Conservation (phyloP, 345 rosid species). For the Camelina neglecta region DNA sequence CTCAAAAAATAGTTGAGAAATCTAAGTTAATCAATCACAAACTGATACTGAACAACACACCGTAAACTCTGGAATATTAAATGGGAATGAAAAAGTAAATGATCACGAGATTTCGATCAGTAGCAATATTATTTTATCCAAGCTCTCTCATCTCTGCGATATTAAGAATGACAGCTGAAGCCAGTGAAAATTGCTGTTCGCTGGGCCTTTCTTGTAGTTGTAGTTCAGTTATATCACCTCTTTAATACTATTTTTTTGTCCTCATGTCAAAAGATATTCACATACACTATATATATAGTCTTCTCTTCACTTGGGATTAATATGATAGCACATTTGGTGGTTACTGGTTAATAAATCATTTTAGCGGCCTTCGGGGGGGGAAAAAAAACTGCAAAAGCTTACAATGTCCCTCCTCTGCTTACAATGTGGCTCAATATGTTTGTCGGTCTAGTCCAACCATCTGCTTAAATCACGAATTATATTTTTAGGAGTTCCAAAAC, state of each 20-base stretch:
- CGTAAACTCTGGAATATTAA: constrained; percentile 21
- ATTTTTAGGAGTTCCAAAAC: too few relatives aligned
- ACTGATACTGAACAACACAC: background rate
- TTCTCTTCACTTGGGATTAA: background rate
- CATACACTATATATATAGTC: background rate
- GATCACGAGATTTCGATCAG: constrained; percentile 37
- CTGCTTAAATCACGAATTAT: too few relatives aligned
- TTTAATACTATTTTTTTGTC: constrained; percentile 18
- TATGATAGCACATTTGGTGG: background rate
- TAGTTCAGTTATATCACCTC: constrained; percentile 30
- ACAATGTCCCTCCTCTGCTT: too few relatives aligned
- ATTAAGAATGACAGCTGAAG: constrained; percentile 41
- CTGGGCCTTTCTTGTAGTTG: constrained; percentile 8
- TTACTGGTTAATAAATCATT: background rate
- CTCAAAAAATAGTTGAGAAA: constrained; percentile 24
- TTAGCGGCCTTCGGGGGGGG: background rate
- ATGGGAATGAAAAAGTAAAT: constrained; percentile 7
- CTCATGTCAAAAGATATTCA: background rate
- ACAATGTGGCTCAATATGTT: too few relatives aligned
- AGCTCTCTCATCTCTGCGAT: constrained; percentile 15
- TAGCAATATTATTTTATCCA: constrained; percentile 26
- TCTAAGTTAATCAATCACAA: constrained; percentile 9
- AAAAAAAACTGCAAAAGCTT: background rate
- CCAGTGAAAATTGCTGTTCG: constrained; percentile 31
- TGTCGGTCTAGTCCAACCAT: too few relatives aligned